Base-by-base conservation (phyloP, 2,329 filamentous ascomycete genomes). In the Hymenotorrendiella dingleyae region DNA sequence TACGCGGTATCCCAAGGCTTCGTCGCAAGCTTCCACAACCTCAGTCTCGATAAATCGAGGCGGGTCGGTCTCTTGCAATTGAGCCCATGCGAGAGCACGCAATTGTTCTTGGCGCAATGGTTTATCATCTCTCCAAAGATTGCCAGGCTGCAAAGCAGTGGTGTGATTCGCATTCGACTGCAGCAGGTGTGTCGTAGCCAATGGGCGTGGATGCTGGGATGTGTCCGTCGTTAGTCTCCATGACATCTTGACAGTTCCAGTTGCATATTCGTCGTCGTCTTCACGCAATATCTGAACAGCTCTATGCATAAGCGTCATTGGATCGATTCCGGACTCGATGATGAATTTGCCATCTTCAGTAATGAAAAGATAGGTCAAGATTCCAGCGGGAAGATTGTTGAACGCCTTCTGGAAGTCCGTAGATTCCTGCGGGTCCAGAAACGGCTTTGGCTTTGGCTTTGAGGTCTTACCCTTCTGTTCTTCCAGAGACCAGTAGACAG, bases 41-140 rank as follows among this genome's bases (percentile, higher is more conserved):
- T 80, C 78, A 48, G 74, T 66, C 45, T 80, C 67, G 1, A 62
- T 45, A 47, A 80, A 80, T 0, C 57, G 48, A 14, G 63, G 58
- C 1, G 54, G 49, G 50, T 81, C 76, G 9, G 62, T 47, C 54
- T 84, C 81, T 56, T 79, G 75, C 0, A 49, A 14, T 8, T 66
- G 54, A 77, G 82, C 82, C 80, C 80, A 85, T 0, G 59, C 49
- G 2, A 85, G 59, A 2, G 74, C 76, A 14, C 67, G 65, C 4
- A 68, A 56, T 48, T 85, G 80, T 23, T 77, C 71, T 0, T 63
- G 60, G 5, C 71, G 69, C 2, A 82, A 60, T 2, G 49, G 45
- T 10, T 11, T 16, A 6, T 23, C 10, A 1, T 29, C 7, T 20
- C 29, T 29, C 14, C 36, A 71, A n/a, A n/a, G n/a, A 14, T 56